Evolutionary conservation across 2,329 filamentous ascomycete genomes (phyloP), one percentile per base, ranked within the genome.

Genomic region (Ophiostoma sp.): DNA sequence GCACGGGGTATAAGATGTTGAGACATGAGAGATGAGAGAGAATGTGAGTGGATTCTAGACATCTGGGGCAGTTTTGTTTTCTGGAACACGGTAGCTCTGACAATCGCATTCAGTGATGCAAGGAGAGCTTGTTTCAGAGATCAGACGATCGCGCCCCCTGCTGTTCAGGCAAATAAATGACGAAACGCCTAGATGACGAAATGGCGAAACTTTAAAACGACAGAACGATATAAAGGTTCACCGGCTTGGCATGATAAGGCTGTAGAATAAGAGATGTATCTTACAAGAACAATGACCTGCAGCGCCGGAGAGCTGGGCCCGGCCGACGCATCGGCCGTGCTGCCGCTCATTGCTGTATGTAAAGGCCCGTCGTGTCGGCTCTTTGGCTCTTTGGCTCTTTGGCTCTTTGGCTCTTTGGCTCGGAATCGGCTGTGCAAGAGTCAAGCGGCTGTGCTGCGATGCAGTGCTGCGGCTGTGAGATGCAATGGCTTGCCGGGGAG

Each of bases 201-300:
- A 17, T n/a, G 52, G 27, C n/a, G 17, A 8, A 57, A 41, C 8
- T 41, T 8, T 11, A 39, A 48, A 48, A 15, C 52, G 52, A 57
- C n/a, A 57, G 23, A 57, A 15, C 52, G 52, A 57, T 8, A 57
- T 8, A 57, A 48, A 48, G 20, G 7, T 48, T 48, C 44, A 11
- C 23, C 52, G n/a, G 3, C 52, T 57, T 57, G 52, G 52, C 52
- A 57, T 11, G 10, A 11, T 54, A 6, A 23, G 23, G 4, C 10
- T 27, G 23, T 10, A 23, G n/a, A 31, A 27, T 52, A 72, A 73
- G 68, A 8, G 67, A 17, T 23, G 17, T 23, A 85, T 33, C 89
- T 82, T 82, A 93, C 90, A 82, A 93, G 79, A 71, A 93, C 83
- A 80, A 92, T 91, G 66, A 93, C 88, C 80, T 93, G 89, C 80